Percentiles rank a stretch among this genome's conserved stretches.
Evolutionary conservation across 768 basidiomycete species (phyloP).

Genomic region (Inosperma sp.): DNA sequence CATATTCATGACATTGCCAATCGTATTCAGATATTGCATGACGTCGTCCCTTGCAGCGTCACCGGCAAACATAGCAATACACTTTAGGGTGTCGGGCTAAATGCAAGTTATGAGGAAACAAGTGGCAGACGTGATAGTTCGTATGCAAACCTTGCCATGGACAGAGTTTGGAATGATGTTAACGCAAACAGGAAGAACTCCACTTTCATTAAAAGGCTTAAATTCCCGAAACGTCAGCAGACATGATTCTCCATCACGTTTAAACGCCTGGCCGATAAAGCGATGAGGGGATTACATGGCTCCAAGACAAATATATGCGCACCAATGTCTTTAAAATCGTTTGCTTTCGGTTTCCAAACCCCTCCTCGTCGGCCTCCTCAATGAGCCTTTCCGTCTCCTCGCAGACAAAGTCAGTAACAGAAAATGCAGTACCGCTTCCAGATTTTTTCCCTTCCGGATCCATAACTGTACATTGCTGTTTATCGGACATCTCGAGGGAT

Average conservation of each 20-base stretch:
- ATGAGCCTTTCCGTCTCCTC: constrained; percentile 5
- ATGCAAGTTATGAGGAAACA: neutral
- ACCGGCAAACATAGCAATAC: constrained; percentile 4
- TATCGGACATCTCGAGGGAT: no score
- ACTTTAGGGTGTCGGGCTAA: constrained; percentile 1
- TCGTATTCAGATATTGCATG: neutral
- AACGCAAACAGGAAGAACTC: neutral
- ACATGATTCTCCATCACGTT: neutral
- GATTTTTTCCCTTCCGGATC: constrained; percentile 1
- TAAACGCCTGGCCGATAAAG: neutral
- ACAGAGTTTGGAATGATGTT: neutral
- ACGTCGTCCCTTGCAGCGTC: neutral
- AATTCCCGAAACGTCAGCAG: neutral
- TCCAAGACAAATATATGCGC: constrained; percentile 1
- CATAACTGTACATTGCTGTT: constrained; percentile 2
- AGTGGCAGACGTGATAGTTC: neutral
- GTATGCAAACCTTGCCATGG: constrained; percentile 2
- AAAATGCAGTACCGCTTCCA: neutral
- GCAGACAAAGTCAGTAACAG: neutral
- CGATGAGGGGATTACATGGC: neutral
- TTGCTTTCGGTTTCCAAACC: constrained; percentile 3
- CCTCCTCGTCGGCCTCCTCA: neutral
- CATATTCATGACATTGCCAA: constrained; percentile 3
- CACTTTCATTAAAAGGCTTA: neutral
- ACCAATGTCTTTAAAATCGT: constrained; percentile 4